Conservation (phyloP, 208 protist genomes). For the Crithidia brevicula region DNA sequence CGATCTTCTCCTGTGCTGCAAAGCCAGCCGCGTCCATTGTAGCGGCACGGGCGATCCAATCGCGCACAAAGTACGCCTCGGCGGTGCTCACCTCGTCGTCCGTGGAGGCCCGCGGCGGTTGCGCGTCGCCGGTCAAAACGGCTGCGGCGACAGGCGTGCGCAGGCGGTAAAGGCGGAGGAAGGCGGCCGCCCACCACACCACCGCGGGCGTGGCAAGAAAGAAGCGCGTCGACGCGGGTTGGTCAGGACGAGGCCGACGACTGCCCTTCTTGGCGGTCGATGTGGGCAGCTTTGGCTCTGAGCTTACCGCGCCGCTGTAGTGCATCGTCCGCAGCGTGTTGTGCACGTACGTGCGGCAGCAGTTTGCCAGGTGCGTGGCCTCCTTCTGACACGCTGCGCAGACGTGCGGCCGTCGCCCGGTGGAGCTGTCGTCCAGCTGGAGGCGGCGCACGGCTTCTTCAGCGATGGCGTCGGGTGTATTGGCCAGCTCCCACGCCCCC, state of each 20-base stretch:
- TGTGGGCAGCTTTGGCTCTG: background rate
- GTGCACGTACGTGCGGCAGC: constrained; percentile 27
- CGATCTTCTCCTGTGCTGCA: constrained; percentile 23
- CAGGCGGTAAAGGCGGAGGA: constrained; percentile 40
- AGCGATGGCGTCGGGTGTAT: constrained; percentile 32
- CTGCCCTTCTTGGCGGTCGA: background rate
- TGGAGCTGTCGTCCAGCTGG: constrained; percentile 21
- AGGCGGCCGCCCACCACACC: constrained; percentile 43
- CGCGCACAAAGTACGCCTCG: constrained; percentile 50
- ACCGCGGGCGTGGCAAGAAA: constrained; percentile 52
- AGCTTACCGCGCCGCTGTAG: background rate
- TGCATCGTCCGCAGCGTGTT: constrained; percentile 18
- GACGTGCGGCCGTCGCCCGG: constrained; percentile 23
- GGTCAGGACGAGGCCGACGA: background rate
- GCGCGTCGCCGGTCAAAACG: background rate
- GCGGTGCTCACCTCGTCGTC: constrained; percentile 36
- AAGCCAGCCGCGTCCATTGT: constrained; percentile 31
- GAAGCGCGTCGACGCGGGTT: constrained; percentile 24
- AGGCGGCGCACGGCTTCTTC: constrained; percentile 31
- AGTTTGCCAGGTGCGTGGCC: constrained; percentile 13
- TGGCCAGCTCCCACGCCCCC: constrained; percentile 27
- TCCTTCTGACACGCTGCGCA: constrained; percentile 34
- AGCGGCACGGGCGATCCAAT: constrained; percentile 40
- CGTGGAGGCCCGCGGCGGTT: background rate
- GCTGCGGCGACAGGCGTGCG: constrained; percentile 16